Evolutionary conservation across 495 filamentous ascomycete species (phyloP).

Genomic region (Aspergillus biplanus): DNA sequence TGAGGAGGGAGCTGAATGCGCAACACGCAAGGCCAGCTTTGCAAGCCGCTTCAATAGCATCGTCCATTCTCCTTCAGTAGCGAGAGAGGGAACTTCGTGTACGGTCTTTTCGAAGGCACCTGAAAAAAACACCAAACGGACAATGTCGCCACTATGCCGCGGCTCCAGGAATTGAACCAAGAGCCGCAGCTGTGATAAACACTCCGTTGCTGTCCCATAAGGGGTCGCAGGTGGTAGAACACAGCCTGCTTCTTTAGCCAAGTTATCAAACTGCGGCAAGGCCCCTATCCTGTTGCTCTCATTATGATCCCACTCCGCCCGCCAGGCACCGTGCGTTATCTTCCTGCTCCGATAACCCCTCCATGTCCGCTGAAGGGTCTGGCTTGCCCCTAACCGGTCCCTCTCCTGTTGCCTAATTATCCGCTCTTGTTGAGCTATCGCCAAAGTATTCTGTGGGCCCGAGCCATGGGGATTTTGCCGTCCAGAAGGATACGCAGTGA

Average conservation of each 20-base stretch:
- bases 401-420: conserved; percentile 79
- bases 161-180: conserved; percentile 54
- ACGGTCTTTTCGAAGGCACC: conserved; percentile 46
- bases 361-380: conserved; percentile 80
- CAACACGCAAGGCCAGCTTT: conserved; percentile 45
- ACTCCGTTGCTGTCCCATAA: conserved; percentile 55
- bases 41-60: conserved; percentile 51
- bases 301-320: conserved; percentile 68
- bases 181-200: conserved; percentile 49
- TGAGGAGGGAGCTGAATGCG: conserved; percentile 35
- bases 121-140: conserved; percentile 50
- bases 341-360: conserved; percentile 72
- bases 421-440: conserved; percentile 84
- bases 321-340: conserved; percentile 57
- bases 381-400: conserved; percentile 73
- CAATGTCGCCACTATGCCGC: conserved; percentile 40
- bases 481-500: conserved; percentile 57
- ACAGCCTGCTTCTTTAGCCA: conserved; percentile 20
- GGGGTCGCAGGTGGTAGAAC: conserved; percentile 29
- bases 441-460: conserved; percentile 75
- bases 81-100: conserved; percentile 40
- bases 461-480: conserved; percentile 47
- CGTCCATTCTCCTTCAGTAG: conserved; percentile 51
- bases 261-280: conserved; percentile 23
- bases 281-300: conserved; percentile 31